Base-by-base conservation (phyloP, 805 yeast genomes). In the Dipodascopsis uninucleata region DNA sequence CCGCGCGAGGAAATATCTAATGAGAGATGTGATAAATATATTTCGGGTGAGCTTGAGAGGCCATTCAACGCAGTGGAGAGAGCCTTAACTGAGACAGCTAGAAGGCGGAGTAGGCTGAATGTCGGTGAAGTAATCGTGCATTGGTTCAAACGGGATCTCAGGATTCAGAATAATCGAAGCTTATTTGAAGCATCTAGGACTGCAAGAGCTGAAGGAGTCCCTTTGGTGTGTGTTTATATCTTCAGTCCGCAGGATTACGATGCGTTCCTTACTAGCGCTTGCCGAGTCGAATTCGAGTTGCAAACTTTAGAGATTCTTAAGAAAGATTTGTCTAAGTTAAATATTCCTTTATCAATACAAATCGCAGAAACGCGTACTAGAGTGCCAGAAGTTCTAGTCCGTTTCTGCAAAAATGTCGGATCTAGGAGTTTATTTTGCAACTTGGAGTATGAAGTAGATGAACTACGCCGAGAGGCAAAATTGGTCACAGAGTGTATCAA, bases 111-210 rank as follows among this genome's bases (percentile, higher is more conserved):
- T 9, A 23, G 12, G 20, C 14, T 31, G 8, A 9, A 10, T n/a
- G 35, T n/a, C 20, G 17, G 35, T 9, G 8, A 12, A 9, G 8
- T 23, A 8, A 23, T 31, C 35, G 17, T 72, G 16, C 78, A 74
- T 56, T 67, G 77, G 69, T 74, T 76, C 41, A 57, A 71, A 14
- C 64, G 68, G 28, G 81, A 77, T 50, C 58, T 76, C 22, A 61
- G 81, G 35, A 43, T 68, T 5, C 59, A 56, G 7, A 78, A 76
- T 54, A 76, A 76, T 52, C 61, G 59, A 1, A 74, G 70, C 0
- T 61, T 76, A 31, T 58, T 49, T 10, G 49, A 62, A 14, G 74
- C 75, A 1, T 53, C 69, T 29, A 48, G 63, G 18, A 48, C 60
- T 6, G 71, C 71, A 2, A 41, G 54, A 16, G 43, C 57, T n/a